A percentile compares a stretch with the other conserved stretches of the same genome.
phyloP scores from a whole-genome alignment of 805 yeast genomes.

The Debaryomyces tyrocola region DNA sequence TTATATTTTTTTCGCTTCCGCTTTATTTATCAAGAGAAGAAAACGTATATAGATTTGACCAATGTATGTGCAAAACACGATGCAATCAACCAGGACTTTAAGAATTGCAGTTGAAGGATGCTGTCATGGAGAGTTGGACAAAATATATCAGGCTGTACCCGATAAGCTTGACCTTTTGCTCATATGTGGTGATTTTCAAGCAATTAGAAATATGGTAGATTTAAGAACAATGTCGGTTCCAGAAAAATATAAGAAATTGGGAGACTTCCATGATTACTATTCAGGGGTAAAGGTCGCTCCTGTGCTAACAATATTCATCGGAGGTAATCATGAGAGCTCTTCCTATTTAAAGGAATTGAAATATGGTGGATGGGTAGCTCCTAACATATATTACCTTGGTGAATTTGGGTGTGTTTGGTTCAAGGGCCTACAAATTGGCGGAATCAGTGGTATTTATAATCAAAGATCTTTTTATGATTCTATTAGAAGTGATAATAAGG shows the following conservation, averaged over 20 bases:
- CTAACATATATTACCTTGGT: conserved; percentile 83
- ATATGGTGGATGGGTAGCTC: conserved; percentile 93
- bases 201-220: conserved; percentile 65
- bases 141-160: conserved; percentile 45
- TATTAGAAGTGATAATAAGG: conserved; percentile 37
- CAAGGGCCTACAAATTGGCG: conserved; percentile 75
- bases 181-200: conserved; percentile 92
- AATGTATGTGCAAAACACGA: background rate
- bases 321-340: conserved; percentile 95
- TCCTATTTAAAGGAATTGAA: conserved; percentile 69
- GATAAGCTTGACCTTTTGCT: conserved; percentile 45
- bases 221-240: conserved; percentile 76
- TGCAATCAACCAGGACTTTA: conserved; percentile 7
- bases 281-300: conserved; percentile 64
- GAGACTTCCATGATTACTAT: conserved; percentile 80
- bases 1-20: no score
- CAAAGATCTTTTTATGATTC: conserved; percentile 24
- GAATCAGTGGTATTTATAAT: conserved; percentile 83
- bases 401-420: conserved; percentile 71
- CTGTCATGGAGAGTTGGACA: conserved; percentile 76
- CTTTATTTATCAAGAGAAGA: no score
- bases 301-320: conserved; percentile 74
- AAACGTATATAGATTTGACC: no score
- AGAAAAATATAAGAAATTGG: conserved; percentile 65
- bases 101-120: conserved; percentile 82